Evolutionary conservation across 2,329 filamentous ascomycete genomes (phyloP).

Genomic region (Akanthomyces muscarius): DNA sequence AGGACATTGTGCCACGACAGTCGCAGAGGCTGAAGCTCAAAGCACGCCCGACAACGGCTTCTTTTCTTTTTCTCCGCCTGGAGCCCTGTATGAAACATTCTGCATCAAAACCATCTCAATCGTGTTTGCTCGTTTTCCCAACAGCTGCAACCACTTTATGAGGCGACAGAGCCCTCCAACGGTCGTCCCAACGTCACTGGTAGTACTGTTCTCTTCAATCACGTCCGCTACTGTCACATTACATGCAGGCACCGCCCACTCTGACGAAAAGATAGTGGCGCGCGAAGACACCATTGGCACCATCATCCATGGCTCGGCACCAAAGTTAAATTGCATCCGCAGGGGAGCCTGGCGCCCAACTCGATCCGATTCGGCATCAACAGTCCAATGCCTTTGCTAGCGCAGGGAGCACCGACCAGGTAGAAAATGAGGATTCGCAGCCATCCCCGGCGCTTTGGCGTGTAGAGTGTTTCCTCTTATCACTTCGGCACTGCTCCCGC

Average conservation of each 20-base stretch:
- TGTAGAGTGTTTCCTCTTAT: neutral
- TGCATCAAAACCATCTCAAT: neutral
- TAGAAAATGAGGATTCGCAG: slow-evolving; percentile 9
- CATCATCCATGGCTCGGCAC: neutral
- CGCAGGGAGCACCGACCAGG: neutral
- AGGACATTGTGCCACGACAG: slow-evolving; percentile 1
- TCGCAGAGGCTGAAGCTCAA: neutral
- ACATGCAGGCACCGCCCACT: neutral
- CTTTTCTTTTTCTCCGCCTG: neutral
- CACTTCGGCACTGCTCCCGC: neutral
- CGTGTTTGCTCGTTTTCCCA: neutral
- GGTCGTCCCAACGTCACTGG: neutral
- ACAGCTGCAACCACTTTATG: neutral
- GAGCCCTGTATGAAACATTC: slow-evolving; percentile 2
- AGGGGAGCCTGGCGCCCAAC: neutral
- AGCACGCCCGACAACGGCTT: neutral
- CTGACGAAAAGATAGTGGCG: neutral
- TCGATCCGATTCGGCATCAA: slow-evolving; percentile 15
- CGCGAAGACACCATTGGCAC: slow-evolving; percentile 3
- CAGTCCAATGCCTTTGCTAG: neutral
- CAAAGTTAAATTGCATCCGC: slow-evolving; percentile 9
- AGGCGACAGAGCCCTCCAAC: neutral
- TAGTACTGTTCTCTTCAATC: neutral
- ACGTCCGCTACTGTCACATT: neutral
- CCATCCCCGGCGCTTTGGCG: neutral